Conservation (phyloP, 495 filamentous ascomycete genomes). For the Penicillium riverlandense region DNA sequence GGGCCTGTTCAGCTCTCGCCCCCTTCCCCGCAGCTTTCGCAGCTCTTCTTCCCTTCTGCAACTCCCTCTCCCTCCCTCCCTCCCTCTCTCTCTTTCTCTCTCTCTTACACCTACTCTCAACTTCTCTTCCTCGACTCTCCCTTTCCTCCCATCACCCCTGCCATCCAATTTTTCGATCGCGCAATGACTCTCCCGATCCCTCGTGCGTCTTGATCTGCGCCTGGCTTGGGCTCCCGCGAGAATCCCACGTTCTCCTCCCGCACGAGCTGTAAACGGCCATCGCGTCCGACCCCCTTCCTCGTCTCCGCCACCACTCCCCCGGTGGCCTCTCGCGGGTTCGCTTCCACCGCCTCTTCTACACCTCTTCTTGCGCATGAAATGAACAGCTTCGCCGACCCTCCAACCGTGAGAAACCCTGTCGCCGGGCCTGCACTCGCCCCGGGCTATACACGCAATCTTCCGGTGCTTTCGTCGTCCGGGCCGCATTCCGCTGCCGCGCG, state of each 20-base stretch:
- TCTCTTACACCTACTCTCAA: not conserved
- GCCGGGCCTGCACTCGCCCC: constrained; percentile 29
- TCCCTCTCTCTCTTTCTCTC: constrained; percentile 2
- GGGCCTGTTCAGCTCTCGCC: constrained; percentile 1
- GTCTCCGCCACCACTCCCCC: not conserved
- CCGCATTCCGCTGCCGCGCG: constrained; percentile 36
- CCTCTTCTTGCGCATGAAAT: constrained; percentile 24
- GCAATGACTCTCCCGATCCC: constrained; percentile 26
- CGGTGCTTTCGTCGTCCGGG: constrained; percentile 37
- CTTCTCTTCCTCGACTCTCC: constrained; percentile 3
- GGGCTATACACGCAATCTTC: constrained; percentile 36
- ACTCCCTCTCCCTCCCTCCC: constrained; percentile 1
- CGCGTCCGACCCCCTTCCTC: constrained; percentile 8
- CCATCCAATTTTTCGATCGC: not conserved
- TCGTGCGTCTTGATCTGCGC: constrained; percentile 32
- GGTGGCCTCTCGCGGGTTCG: not conserved
- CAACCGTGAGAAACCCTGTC: constrained; percentile 28
- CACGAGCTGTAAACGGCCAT: constrained; percentile 20
- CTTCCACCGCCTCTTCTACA: constrained; percentile 1
- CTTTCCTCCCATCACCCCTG: constrained; percentile 31
- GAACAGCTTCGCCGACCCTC: constrained; percentile 39
- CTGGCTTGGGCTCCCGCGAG: constrained; percentile 16
- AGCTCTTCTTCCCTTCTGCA: not conserved
- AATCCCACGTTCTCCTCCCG: constrained; percentile 25
- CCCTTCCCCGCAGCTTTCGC: constrained; percentile 15